Base-by-base conservation (phyloP, 2,329 filamentous ascomycete species). In the Colletotrichum echinochloae region DNA sequence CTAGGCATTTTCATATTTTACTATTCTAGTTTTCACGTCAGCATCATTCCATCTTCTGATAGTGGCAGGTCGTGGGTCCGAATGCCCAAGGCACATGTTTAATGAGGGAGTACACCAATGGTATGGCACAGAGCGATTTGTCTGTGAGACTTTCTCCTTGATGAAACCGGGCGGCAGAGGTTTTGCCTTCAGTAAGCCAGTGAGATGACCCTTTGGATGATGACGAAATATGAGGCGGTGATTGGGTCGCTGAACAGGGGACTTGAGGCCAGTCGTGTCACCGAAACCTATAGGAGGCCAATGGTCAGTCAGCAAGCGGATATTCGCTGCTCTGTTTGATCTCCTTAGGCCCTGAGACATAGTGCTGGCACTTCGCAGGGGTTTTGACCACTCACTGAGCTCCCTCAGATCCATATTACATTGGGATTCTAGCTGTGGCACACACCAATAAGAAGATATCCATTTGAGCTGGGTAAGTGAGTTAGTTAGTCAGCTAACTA, bases 81-180 rank as follows among this genome's bases (percentile, higher is more conserved):
- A 62, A 49, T 52, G 23, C 23, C 23, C 16, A 41, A 62, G 26
- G 26, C 26, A 39, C 35, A 54, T 33, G 7, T 20, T 62, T 62
- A 41, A 62, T 62, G 48, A 62, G 41, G 48, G 54, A 59, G 37
- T 30, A 7, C 6, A 23, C n/a, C 3, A 23, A 46, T 41, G 30
- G 18, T 33, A 20, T 44, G 23, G 18, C 35, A 26, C 28, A n/a
- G 16, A 23, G 33, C 37, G 44, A 51, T 28, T 28, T 60, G 7
- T 33, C 26, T 48, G n/a, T 60, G 30, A 14, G n/a, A 35, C 1
- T 48, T 48, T 60, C 11, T 28, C 44, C 8, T 23, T 14, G n/a
- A 60, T 49, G 16, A 5, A 46, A 41, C 18, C 57, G 44, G 46
- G 57, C 57, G 57, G 18, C 33, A 14, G 30, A 35, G 30, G n/a